Percentiles rank a stretch among this genome's conserved stretches.
These are phyloP conservation scores for Niveomyces coronatus DNA, from an alignment of 2,329 filamentous ascomycete species.

Conservation along the genomic window DNA sequence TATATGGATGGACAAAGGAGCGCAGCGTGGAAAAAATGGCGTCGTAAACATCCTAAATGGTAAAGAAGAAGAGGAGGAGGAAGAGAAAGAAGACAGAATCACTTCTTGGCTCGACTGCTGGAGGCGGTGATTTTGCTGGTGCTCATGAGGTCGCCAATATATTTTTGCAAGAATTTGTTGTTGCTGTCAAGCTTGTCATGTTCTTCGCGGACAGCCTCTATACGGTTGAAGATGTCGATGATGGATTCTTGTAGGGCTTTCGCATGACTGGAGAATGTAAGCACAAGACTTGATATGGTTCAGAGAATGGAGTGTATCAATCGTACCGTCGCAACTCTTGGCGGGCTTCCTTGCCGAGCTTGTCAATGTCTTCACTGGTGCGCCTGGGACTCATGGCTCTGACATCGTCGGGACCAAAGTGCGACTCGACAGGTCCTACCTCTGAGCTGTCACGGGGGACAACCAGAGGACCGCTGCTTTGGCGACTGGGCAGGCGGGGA, in stretches of 20 bases:
- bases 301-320: background rate
- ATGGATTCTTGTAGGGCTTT: conserved; percentile 82
- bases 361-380: conserved; percentile 84
- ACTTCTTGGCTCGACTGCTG: conserved; percentile 42
- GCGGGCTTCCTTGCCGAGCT: conserved; percentile 73
- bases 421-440: conserved; percentile 61
- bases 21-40: too few species aligned
- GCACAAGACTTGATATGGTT: background rate
- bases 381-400: conserved; percentile 88
- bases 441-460: conserved; percentile 67
- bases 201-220: conserved; percentile 87
- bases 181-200: conserved; percentile 95
- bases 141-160: conserved; percentile 92
- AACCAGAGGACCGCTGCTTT: conserved; percentile 74
- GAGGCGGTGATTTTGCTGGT: conserved; percentile 62
- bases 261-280: conserved; percentile 57
- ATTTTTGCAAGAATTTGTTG: conserved; percentile 96
- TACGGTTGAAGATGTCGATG: conserved; percentile 79
- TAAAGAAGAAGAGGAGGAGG: conserved; percentile 2
- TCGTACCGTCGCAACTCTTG: conserved; percentile 49
- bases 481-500: conserved; percentile 60
- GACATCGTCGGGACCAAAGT: conserved; percentile 79
- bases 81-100: background rate
- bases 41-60: too few species aligned
- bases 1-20: too few species aligned